Base-by-base conservation (phyloP, 805 yeast genomes). In the Candida sanyiensis region DNA sequence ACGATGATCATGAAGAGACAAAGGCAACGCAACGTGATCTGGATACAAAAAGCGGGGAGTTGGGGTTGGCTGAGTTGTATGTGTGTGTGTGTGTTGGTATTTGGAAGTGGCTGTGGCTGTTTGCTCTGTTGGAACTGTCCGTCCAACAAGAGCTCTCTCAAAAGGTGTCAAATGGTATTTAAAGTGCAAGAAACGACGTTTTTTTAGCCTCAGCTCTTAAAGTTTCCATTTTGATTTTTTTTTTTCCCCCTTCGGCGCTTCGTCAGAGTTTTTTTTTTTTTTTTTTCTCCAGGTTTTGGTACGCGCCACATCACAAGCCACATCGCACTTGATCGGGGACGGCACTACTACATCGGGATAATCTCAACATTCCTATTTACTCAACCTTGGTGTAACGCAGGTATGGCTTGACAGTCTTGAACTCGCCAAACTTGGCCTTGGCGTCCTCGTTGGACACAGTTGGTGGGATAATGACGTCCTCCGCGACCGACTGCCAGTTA, bases 381-480 rank as follows among this genome's bases (percentile, higher is more conserved):
- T 51, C 58, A 20, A 58, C 63, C 52, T 70, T 68, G 52, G 82
- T 77, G 66, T 58, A 79, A 67, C 96, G 83, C 64, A 88, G 74
- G 77, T 88, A 88, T 47, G 96, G 95, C 74, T 85, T 88, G 63
- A 88, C 80, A 59, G 78, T 82, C 59, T 75, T 77, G 72, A 87
- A 86, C 48, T 80, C 78, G 50, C 95, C 95, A 66, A 84, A 88
- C 67, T 85, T 84, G 54, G 75, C 75, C 69, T 77, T 73, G 29
- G 87, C 89, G 38, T 72, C 87, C 57, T 75, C 90, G 61, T 85
- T 83, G 42, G 82, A 72, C 40, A 89, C 84, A 33, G 81, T 64
- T 49, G 95, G 94, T 58, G 94, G 96, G 47, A 89, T 83, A 61
- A 88, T 88, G 42, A 89, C 96, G 60, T 88, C 96, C 54, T 85